A percentile compares a stretch with the other conserved stretches of the same genome.
Conservation (phyloP, 2,329 filamentous ascomycete genomes). For the Neonectria magnoliae region DNA sequence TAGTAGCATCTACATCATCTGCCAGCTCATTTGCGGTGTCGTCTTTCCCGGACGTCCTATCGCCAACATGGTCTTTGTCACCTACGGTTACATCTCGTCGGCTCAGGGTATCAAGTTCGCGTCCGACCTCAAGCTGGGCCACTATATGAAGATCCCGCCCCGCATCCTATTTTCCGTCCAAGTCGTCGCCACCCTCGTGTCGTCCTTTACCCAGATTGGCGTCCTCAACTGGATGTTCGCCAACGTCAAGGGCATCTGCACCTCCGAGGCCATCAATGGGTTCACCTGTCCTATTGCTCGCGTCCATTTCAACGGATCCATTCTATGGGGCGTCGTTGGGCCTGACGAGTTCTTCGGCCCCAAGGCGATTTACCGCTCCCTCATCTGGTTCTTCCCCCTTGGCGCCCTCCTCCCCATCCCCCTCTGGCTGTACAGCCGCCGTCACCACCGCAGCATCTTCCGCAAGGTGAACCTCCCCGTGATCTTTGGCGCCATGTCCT, state of each 20-base stretch:
- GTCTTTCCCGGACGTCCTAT: constrained; percentile 87
- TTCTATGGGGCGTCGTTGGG: constrained; percentile 89
- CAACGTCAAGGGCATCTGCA: constrained; percentile 81
- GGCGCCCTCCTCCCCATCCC: constrained; percentile 79
- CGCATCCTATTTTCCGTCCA: constrained; percentile 83
- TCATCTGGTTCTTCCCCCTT: constrained; percentile 85
- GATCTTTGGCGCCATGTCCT: constrained; percentile 82
- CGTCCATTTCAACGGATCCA: constrained; percentile 90
- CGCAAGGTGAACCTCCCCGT: constrained; percentile 85
- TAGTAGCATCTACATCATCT: constrained; percentile 86
- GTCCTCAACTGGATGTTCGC: constrained; percentile 92
- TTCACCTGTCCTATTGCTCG: constrained; percentile 89
- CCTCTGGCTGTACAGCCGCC: constrained; percentile 76
- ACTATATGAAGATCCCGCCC: constrained; percentile 89
- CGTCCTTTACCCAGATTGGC: constrained; percentile 81
- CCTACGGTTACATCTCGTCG: constrained; percentile 89
- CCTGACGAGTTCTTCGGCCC: constrained; percentile 84
- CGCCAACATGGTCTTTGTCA: constrained; percentile 93
- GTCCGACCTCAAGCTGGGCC: constrained; percentile 85
- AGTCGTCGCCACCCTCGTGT: constrained; percentile 78
- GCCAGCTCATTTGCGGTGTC: constrained; percentile 83
- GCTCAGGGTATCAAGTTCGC: constrained; percentile 91
- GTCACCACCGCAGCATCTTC: constrained; percentile 68
- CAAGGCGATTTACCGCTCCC: constrained; percentile 75
- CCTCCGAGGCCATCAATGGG: constrained; percentile 80